Base-by-base conservation (phyloP, 208 protist species). In the Vickermania spadyakhi region DNA sequence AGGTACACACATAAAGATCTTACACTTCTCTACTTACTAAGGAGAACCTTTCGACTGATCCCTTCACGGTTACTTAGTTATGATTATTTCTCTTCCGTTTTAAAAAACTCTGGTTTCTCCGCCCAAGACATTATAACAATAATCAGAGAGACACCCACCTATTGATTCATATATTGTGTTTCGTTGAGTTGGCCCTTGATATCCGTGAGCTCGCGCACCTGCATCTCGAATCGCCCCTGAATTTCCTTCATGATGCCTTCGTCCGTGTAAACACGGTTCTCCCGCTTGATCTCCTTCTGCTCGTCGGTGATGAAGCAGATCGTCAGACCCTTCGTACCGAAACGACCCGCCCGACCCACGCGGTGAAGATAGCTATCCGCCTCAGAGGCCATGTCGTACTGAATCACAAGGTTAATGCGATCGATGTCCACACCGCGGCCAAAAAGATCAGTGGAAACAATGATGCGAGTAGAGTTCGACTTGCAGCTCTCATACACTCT, bases 371-470 rank as follows among this genome's bases (percentile, higher is more conserved):
- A 99, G 27, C 84, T 93, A 73, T 99, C 98, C 14, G 73, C 74
- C 21, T 94, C 77, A 13, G 90, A 89, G 27, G 99, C 95, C 98
- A 99, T 99, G 80, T 99, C 99, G 78, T 98, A 99, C 82, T 99
- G 99, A 66, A 99, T 96, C 29, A 99, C 98, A 36, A 99, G 93
- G 84, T 99, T 99, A 60, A 99, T 97, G 53, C 94, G 82, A 70
- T 99, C 97, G 68, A 99, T 98, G 76, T 99, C 99, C 58, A 99
- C 96, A 79, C 99, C 99, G 66, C 99, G 96, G 52, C 96, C 98
- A 68, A 99, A 98, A 41, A 99, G 73, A 79, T 99, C 98, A 13
- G 99, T 99, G 54, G 98, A 73, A 42, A 99, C 98, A 52, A 99
- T 79, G 56, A 99, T 98, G 55, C 98, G 84, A 28, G 84, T 92